These are phyloP conservation scores for Sophora flavescens DNA, from an alignment of 306 rosid genomes.

Conservation along the genomic window DNA sequence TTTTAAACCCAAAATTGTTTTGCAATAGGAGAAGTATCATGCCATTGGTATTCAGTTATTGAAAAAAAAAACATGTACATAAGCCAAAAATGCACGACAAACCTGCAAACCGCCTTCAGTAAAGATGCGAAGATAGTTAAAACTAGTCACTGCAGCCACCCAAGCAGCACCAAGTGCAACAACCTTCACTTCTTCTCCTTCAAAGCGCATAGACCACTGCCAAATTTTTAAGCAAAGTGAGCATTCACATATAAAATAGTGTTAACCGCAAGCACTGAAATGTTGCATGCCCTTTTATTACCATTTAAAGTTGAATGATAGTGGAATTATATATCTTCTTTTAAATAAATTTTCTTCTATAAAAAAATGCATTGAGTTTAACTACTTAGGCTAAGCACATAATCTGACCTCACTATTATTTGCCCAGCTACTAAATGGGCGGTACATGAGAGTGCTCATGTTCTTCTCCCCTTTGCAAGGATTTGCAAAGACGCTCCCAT, in stretches of 20 bases:
- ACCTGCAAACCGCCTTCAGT: constrained; percentile 95
- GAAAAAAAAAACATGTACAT: constrained; percentile 14
- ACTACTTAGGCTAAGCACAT: constrained; percentile 17
- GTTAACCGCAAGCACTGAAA: constrained; percentile 8
- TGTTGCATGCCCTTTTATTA: constrained; percentile 10
- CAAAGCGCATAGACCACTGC: constrained; percentile 99
- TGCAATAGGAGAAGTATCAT: neutral
- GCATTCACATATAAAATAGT: constrained; percentile 36
- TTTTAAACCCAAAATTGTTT: constrained; percentile 12
- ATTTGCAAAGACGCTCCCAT: constrained; percentile 86
- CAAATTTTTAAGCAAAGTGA: constrained; percentile 47
- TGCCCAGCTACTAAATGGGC: constrained; percentile 96
- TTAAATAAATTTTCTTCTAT: constrained; percentile 5
- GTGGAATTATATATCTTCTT: constrained; percentile 15
- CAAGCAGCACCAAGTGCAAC: constrained; percentile 87
- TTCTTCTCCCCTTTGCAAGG: constrained; percentile 92
- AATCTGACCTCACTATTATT: constrained; percentile 86
- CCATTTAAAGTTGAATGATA: constrained; percentile 20
- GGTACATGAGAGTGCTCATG: constrained; percentile 97
- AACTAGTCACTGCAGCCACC: constrained; percentile 94
- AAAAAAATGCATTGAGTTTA: neutral
- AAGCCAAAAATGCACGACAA: constrained; percentile 34
- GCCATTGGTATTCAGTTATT: constrained; percentile 10
- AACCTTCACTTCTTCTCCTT: constrained; percentile 92
- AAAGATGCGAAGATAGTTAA: constrained; percentile 90